Percentiles rank a stretch among this genome's conserved stretches.
phyloP scores from a whole-genome alignment of 2,329 filamentous ascomycete genomes.

The Trichophaea hybrida region DNA sequence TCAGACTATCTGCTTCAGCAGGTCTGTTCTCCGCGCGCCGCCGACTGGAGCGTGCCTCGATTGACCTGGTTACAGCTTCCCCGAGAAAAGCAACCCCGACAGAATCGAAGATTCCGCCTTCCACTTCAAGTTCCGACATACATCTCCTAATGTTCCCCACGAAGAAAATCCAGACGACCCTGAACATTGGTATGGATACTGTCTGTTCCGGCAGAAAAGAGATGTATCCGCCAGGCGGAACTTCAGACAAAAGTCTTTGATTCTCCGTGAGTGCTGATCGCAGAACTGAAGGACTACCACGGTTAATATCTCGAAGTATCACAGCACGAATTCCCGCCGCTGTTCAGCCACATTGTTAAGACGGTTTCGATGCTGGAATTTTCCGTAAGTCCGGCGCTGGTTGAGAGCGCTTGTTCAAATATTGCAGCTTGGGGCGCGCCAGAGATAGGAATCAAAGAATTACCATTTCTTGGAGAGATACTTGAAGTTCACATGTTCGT shows the following conservation, averaged over 20 bases:
- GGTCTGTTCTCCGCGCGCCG: conserved; percentile 13
- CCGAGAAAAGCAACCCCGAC: conserved; percentile 27
- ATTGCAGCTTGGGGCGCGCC: conserved; percentile 26
- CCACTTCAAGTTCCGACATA: conserved; percentile 28
- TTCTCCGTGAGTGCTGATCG: conserved; percentile 13
- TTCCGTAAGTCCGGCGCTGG: conserved; percentile 25
- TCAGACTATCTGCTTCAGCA: conserved; percentile 28
- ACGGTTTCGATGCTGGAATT: conserved; percentile 26
- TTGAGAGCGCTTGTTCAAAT: conserved; percentile 28
- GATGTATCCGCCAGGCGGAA: conserved; percentile 26
- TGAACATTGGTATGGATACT: conserved; percentile 28
- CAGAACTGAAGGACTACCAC: not conserved
- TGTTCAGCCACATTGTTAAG: conserved; percentile 27
- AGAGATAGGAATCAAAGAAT: conserved; percentile 24
- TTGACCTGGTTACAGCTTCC: conserved; percentile 21
- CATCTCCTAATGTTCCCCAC: conserved; percentile 25
- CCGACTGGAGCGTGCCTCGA: not conserved
- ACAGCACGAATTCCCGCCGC: conserved; percentile 26
- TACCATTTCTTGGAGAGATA: conserved; percentile 28
- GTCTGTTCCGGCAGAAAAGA: conserved; percentile 27
- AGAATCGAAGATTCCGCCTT: conserved; percentile 24
- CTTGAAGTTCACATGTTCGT: conserved; percentile 26
- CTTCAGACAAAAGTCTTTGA: conserved; percentile 27
- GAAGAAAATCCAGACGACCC: conserved; percentile 18
- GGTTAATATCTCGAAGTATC: conserved; percentile 14